These are phyloP conservation scores for Aspergillus campestris DNA, from an alignment of 495 filamentous ascomycete species.

Conservation along the genomic window DNA sequence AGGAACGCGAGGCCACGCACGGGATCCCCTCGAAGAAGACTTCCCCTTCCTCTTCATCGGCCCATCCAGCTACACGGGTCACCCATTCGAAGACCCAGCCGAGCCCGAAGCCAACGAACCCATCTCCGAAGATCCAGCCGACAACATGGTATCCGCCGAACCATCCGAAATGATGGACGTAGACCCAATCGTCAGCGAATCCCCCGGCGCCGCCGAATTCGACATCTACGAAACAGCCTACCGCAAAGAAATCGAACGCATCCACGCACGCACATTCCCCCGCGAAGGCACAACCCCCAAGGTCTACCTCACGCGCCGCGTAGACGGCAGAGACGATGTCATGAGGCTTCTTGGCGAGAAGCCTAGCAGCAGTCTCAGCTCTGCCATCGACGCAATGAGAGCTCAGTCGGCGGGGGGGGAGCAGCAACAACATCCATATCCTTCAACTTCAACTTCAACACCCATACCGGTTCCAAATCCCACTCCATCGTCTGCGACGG, in stretches of 20 bases:
- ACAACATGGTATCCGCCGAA: slow-evolving; percentile 6
- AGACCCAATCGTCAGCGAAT: slow-evolving; percentile 59
- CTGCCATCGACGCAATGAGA: slow-evolving; percentile 11
- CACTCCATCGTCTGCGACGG: slow-evolving; percentile 4
- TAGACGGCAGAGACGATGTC: slow-evolving; percentile 45
- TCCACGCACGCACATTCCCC: slow-evolving; percentile 37
- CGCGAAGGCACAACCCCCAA: slow-evolving; percentile 24
- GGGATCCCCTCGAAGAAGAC: slow-evolving; percentile 53
- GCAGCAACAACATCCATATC: neutral
- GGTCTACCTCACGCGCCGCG: slow-evolving; percentile 53
- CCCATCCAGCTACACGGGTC: slow-evolving; percentile 38
- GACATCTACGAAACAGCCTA: slow-evolving; percentile 87
- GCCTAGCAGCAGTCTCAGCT: slow-evolving; percentile 4
- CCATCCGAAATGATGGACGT: slow-evolving; percentile 8
- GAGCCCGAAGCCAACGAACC: slow-evolving; percentile 4
- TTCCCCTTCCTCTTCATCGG: slow-evolving; percentile 69
- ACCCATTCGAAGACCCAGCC: slow-evolving; percentile 6
- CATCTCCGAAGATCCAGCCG: slow-evolving; percentile 21
- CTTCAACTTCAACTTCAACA: neutral
- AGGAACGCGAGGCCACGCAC: slow-evolving; percentile 54
- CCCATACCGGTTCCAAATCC: neutral
- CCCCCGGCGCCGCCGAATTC: slow-evolving; percentile 68
- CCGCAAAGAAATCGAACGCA: slow-evolving; percentile 68
- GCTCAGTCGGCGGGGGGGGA: slow-evolving; percentile 16
- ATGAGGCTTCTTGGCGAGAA: slow-evolving; percentile 28